Evolutionary conservation across 768 basidiomycete genomes (phyloP).

Genomic region (Mycena kentingensis): DNA sequence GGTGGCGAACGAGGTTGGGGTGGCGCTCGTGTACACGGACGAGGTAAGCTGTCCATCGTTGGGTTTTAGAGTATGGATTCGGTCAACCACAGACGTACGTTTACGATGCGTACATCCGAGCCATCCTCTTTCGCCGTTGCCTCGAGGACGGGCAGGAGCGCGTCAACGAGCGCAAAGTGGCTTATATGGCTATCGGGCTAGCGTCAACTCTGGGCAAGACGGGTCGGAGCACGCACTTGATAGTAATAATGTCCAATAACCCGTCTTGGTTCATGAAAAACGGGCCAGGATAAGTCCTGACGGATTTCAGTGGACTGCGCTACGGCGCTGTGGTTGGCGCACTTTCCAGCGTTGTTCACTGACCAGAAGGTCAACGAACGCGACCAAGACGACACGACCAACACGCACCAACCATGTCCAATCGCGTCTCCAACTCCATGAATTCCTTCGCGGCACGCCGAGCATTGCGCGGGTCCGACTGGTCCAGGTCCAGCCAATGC

Average conservation of each 20-base stretch:
- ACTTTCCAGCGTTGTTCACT: too few species aligned
- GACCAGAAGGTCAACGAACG: too few species aligned
- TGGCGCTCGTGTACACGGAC: slow-evolving; percentile 28
- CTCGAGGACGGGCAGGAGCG: slow-evolving; percentile 51
- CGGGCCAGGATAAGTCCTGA: too few species aligned
- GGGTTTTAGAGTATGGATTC: too few species aligned
- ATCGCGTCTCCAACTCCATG: slow-evolving; percentile 38
- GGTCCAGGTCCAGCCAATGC: slow-evolving; percentile 40
- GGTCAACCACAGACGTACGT: too few species aligned
- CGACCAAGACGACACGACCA: too few species aligned
- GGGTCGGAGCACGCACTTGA: slow-evolving; percentile 22
- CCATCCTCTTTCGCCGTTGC: too few species aligned
- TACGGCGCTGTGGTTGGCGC: too few species aligned
- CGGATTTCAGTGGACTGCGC: too few species aligned
- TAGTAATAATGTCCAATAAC: slow-evolving; percentile 20
- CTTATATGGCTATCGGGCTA: slow-evolving; percentile 42
- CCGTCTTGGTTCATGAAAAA: slow-evolving; percentile 11
- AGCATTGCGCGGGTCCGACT: slow-evolving; percentile 38
- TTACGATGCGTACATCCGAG: too few species aligned
- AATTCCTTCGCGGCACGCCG: slow-evolving; percentile 39
- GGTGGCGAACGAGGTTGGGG: not conserved
- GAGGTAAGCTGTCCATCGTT: too few species aligned
- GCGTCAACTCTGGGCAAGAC: not conserved
- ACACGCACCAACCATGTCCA: slow-evolving; percentile 51
- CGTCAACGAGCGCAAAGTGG: slow-evolving; percentile 47